phyloP scores from a whole-genome alignment of 108 stramenopile genomes.

The Skeletonema menzelii region DNA sequence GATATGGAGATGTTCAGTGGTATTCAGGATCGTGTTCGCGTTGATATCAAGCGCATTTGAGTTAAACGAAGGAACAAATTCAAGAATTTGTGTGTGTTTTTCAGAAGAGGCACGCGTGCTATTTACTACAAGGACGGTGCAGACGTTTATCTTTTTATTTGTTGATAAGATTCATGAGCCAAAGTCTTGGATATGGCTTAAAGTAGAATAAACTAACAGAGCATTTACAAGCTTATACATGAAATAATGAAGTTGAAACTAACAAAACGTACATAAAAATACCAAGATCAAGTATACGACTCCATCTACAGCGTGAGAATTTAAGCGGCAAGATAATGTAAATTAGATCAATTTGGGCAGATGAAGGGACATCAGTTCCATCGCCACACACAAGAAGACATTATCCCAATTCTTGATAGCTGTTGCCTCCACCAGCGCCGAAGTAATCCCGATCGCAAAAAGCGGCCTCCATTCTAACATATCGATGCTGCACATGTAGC shows the following conservation, averaged over 20 bases:
- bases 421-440: slow-evolving; percentile 73
- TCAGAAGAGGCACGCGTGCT: neutral
- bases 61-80: neutral
- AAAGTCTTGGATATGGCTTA: neutral
- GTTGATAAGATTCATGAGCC: neutral
- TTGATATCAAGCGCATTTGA: slow-evolving; percentile 79
- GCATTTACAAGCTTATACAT: neutral
- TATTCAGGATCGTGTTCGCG: slow-evolving; percentile 64
- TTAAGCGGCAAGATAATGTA: too few species aligned
- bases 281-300: too few species aligned
- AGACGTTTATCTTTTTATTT: neutral
- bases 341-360: neutral
- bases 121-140: neutral
- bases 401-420: slow-evolving; percentile 71
- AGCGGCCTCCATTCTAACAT: slow-evolving; percentile 47
- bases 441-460: slow-evolving; percentile 55
- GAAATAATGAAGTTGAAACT: neutral
- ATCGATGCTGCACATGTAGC: slow-evolving; percentile 52
- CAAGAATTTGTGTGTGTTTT: neutral
- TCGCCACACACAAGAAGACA: slow-evolving; percentile 52
- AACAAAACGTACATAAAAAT: too few species aligned
- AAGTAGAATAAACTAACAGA: neutral
- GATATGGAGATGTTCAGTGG: slow-evolving; percentile 47
- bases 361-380: slow-evolving; percentile 29
- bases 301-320: too few species aligned